Evolutionary conservation across 306 rosid species (phyloP).

Genomic region (Pachyrhizus erosus): DNA sequence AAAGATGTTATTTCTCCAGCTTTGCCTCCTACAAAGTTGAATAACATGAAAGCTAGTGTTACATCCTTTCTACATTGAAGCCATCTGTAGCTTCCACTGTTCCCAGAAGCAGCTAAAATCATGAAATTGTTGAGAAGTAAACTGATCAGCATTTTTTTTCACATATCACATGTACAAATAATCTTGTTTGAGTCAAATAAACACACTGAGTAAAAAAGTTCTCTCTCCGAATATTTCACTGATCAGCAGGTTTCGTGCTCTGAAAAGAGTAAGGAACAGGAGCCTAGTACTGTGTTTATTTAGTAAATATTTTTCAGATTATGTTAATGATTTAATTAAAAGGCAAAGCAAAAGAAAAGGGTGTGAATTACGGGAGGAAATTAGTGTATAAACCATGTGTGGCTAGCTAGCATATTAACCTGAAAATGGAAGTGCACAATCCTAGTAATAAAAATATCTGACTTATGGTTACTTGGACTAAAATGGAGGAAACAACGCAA

Average conservation of each 20-base stretch:
- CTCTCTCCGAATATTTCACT: too few species aligned
- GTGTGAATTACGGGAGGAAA: background rate
- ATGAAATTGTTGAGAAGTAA: background rate
- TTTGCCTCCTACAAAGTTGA: background rate
- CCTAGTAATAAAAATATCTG: background rate
- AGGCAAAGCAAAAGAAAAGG: background rate
- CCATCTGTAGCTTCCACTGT: background rate
- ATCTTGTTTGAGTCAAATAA: too few species aligned
- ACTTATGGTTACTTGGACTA: background rate
- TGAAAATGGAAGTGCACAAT: constrained; percentile 6
- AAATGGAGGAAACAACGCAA: constrained; percentile 10
- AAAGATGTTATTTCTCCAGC: background rate
- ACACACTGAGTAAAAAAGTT: too few species aligned
- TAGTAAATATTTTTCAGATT: background rate
- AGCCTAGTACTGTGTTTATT: background rate
- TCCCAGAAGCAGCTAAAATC: background rate
- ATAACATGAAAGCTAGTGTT: background rate
- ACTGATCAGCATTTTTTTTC: background rate
- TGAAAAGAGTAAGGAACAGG: background rate
- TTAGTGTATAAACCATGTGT: background rate
- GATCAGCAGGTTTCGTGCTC: background rate
- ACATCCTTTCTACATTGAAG: background rate
- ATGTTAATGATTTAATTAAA: background rate
- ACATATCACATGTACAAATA: too few species aligned
- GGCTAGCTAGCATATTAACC: background rate